Evolutionary conservation across 23 red algal genomes (phyloP).

Genomic region (Gracilaria domingensis): DNA sequence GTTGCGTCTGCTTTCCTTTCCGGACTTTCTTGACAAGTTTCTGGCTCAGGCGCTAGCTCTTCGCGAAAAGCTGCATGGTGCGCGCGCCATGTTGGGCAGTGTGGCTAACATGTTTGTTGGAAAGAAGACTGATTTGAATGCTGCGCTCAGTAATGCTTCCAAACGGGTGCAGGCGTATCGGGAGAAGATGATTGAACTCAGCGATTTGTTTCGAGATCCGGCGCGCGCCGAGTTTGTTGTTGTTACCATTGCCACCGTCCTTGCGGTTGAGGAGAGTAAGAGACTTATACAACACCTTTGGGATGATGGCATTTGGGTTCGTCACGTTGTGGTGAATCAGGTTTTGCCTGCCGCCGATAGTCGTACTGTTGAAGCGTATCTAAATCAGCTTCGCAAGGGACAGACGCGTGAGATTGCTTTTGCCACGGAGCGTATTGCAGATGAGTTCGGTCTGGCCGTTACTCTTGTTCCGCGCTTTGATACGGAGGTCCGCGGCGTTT

Average conservation of each 20-base stretch:
- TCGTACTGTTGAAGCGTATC: constrained; percentile 36
- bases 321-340: constrained; percentile 85
- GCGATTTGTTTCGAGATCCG: constrained; percentile 83
- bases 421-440: constrained; percentile 70
- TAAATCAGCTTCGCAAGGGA: constrained; percentile 62
- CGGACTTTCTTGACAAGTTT: constrained; percentile 96
- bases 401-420: constrained; percentile 71
- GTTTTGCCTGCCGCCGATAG: constrained; percentile 57
- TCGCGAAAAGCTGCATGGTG: constrained; percentile 62
- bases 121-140: constrained; percentile 56
- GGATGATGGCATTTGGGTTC: constrained; percentile 86
- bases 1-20: constrained; percentile 93
- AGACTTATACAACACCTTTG: constrained; percentile 72
- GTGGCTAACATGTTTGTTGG: constrained; percentile 64
- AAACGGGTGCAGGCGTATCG: constrained; percentile 70
- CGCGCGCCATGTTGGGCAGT: constrained; percentile 65
- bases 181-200: constrained; percentile 83
- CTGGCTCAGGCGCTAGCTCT: constrained; percentile 75
- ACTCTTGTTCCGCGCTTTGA: constrained; percentile 82
- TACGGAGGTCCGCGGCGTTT: constrained; percentile 82
- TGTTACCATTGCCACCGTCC: constrained; percentile 89
- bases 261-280: constrained; percentile 88
- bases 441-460: constrained; percentile 51
- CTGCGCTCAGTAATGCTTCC: constrained; percentile 59
- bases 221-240: constrained; percentile 87